Evolutionary conservation across 768 basidiomycete genomes (phyloP).

Genomic region (Artomyces pyxidatus): DNA sequence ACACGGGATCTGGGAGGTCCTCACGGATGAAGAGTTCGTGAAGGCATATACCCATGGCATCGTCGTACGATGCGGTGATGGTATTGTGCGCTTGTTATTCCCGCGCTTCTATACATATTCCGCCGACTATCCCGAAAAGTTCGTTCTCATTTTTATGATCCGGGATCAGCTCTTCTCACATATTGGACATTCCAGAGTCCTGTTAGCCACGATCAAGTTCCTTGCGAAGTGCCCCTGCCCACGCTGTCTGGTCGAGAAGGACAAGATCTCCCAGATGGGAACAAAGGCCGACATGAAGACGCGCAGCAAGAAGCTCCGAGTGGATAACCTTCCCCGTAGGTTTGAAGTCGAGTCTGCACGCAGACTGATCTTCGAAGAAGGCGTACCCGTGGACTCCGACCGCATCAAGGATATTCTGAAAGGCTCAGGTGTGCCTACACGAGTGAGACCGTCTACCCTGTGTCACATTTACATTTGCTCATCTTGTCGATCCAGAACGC

Average conservation of each 20-base stretch:
- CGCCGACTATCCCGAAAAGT: conserved; percentile 25
- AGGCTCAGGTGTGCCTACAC: conserved; percentile 25
- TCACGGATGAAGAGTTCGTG: conserved; percentile 16
- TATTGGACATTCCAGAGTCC: conserved; percentile 9
- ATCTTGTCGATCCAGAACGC: conserved; percentile 23
- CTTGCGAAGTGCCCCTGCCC: conserved; percentile 24
- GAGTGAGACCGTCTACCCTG: conserved; percentile 14
- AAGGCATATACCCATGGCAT: conserved; percentile 19
- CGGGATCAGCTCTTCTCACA: neutral
- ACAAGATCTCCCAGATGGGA: conserved; percentile 18
- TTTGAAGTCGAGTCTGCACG: conserved; percentile 15
- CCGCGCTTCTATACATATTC: conserved; percentile 19
- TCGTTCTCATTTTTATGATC: neutral
- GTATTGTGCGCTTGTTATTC: conserved; percentile 15
- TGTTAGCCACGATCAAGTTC: conserved; percentile 21
- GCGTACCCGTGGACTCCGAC: conserved; percentile 19
- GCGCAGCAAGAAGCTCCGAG: conserved; percentile 6
- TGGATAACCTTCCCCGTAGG: conserved; percentile 8
- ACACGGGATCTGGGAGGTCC: conserved; percentile 14
- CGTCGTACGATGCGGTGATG: conserved; percentile 16
- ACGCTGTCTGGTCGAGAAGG: conserved; percentile 19
- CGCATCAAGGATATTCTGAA: conserved; percentile 22
- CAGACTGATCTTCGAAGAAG: conserved; percentile 22
- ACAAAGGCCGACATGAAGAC: conserved; percentile 8
- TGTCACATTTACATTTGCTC: neutral